Conservation (phyloP, 2,329 filamentous ascomycete species). For the Alternaria triticimaculans region DNA sequence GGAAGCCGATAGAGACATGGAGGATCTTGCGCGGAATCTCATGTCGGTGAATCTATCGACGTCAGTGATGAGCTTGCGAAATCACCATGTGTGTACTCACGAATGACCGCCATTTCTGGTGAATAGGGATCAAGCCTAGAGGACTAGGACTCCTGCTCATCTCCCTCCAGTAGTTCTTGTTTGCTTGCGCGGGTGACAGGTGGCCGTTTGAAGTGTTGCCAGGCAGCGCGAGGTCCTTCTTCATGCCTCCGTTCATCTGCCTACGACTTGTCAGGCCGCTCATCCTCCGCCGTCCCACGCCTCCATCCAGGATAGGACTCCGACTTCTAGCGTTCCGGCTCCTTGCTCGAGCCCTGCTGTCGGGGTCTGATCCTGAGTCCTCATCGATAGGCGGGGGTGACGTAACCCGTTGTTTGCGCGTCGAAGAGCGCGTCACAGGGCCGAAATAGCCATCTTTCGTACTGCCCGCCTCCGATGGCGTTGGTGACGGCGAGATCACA, state of each 20-base stretch:
- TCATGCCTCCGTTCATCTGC: conserved; percentile 33
- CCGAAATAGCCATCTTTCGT: conserved; percentile 69
- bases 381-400: conserved; percentile 69
- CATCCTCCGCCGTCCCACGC: conserved; percentile 52
- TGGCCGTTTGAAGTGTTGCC: conserved; percentile 67
- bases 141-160: conserved; percentile 92
- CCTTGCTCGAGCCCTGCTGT: conserved; percentile 69
- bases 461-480: conserved; percentile 54
- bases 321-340: conserved; percentile 58
- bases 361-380: conserved; percentile 62
- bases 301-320: conserved; percentile 63
- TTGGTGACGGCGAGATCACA: conserved; percentile 86
- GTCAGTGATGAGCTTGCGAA: conserved; percentile 18
- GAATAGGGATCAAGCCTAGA: conserved; percentile 91
- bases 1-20: conserved; percentile 95
- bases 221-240: conserved; percentile 51
- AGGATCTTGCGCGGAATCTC: conserved; percentile 93
- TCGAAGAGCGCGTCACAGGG: conserved; percentile 78
- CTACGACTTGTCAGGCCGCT: conserved; percentile 62
- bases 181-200: conserved; percentile 68
- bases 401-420: conserved; percentile 62
- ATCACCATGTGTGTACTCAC: conserved; percentile 55
- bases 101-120: conserved; percentile 87
- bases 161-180: conserved; percentile 81
- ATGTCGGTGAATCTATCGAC: conserved; percentile 75